Conservation (phyloP, 1,284 basidiomycete genomes). For the Ustilago xerochloae region DNA sequence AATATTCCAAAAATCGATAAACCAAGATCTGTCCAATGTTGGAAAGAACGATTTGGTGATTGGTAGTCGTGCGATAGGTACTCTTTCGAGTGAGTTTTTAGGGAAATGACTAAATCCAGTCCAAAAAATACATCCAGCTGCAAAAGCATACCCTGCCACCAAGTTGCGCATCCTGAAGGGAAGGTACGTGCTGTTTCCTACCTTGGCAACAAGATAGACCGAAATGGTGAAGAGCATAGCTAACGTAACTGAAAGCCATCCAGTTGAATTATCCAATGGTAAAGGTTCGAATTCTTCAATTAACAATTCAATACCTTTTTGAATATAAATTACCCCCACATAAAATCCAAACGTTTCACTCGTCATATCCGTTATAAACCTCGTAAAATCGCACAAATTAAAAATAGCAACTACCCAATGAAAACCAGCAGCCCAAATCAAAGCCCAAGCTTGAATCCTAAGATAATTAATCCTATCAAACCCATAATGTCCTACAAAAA, state of each 20-base stretch:
- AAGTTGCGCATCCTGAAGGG: constrained; percentile 68
- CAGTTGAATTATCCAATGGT: constrained; percentile 65
- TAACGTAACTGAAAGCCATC: constrained; percentile 70
- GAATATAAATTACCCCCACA: constrained; percentile 66
- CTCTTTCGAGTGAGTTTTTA: constrained; percentile 53
- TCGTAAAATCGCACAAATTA: constrained; percentile 73
- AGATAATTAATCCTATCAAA: constrained; percentile 58
- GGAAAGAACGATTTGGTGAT: constrained; percentile 70
- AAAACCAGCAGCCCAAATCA: constrained; percentile 90
- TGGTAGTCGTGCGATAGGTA: constrained; percentile 61
- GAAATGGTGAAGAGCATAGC: constrained; percentile 69
- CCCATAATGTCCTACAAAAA: constrained; percentile 62
- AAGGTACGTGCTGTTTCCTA: constrained; percentile 61
- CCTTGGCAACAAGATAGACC: constrained; percentile 66
- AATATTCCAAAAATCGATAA: constrained; percentile 90
- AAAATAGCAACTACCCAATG: constrained; percentile 87
- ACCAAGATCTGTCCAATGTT: constrained; percentile 81
- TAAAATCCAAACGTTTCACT: constrained; percentile 91
- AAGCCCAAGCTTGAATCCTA: constrained; percentile 76
- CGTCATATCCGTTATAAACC: constrained; percentile 76
- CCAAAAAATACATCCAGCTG: constrained; percentile 69
- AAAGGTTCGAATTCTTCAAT: constrained; percentile 67
- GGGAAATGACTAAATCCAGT: constrained; percentile 70
- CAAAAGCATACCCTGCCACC: constrained; percentile 68
- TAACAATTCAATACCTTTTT: constrained; percentile 70